Evolutionary conservation across 768 basidiomycete species (phyloP).

Genomic region (Boletus sp.): DNA sequence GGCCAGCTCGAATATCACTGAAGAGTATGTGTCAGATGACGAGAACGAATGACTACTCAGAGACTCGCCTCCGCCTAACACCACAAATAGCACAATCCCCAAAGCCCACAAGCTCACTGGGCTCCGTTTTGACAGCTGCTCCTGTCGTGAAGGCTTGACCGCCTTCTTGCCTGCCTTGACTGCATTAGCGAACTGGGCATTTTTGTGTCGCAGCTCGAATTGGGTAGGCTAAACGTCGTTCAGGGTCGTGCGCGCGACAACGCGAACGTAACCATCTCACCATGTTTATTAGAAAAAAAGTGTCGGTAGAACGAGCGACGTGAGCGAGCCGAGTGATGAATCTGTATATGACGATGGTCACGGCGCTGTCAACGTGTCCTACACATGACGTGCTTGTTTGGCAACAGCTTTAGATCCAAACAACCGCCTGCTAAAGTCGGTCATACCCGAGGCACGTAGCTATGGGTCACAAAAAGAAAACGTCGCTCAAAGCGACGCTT

Average conservation of each 20-base stretch:
- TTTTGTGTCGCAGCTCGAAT: constrained; percentile 80
- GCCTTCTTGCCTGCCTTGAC: constrained; percentile 76
- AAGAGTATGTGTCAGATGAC: constrained; percentile 6
- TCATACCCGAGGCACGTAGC: too few relatives aligned
- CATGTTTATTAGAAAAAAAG: constrained; percentile 22
- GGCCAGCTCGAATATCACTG: constrained; percentile 75
- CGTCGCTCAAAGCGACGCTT: constrained; percentile 61
- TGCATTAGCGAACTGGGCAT: constrained; percentile 75
- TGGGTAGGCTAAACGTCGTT: constrained; percentile 58
- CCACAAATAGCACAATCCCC: constrained; percentile 71
- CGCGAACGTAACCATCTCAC: constrained; percentile 18
- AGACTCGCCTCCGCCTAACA: constrained; percentile 76
- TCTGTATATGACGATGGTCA: too few relatives aligned
- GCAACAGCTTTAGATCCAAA: constrained; percentile 29
- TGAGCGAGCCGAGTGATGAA: background rate
- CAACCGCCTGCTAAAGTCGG: constrained; percentile 14
- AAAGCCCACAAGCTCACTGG: constrained; percentile 77
- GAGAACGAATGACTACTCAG: background rate
- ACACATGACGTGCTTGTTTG: constrained; percentile 23
- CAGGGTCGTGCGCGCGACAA: background rate
- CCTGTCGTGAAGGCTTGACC: constrained; percentile 67
- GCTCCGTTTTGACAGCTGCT: constrained; percentile 66
- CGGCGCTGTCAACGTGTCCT: constrained; percentile 15
- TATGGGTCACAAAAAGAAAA: constrained; percentile 51
- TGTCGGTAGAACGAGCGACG: constrained; percentile 31